phyloP scores from a whole-genome alignment of 345 rosid genomes.

The Abelmoschus esculentus region DNA sequence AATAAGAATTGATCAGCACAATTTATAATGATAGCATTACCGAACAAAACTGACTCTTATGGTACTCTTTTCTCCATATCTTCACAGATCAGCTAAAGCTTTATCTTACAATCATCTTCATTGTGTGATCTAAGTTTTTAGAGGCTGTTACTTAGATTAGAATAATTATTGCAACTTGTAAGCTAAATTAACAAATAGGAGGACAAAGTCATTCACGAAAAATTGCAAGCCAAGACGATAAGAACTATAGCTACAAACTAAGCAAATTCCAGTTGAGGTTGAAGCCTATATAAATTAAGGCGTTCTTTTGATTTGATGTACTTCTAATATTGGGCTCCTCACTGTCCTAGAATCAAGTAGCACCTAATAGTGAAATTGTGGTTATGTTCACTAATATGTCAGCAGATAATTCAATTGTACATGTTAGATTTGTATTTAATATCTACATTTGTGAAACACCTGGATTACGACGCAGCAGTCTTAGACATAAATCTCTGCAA shows the following conservation, averaged over 20 bases:
- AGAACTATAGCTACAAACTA: background rate
- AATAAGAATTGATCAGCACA: conserved; percentile 7
- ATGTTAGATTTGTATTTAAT: background rate
- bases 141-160: background rate
- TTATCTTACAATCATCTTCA: background rate
- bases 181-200: background rate
- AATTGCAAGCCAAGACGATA: background rate
- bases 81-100: conserved; percentile 4
- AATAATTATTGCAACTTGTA: background rate
- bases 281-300: background rate
- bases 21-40: background rate
- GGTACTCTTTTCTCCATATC: background rate
- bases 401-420: background rate
- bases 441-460: conserved; percentile 36
- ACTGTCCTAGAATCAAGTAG: background rate
- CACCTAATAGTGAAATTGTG: background rate
- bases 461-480: conserved; percentile 81
- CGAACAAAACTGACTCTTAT: background rate
- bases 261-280: background rate
- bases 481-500: conserved; percentile 84
- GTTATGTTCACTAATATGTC: background rate
- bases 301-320: background rate
- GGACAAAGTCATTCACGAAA: background rate
- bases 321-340: background rate
- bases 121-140: background rate